These are phyloP conservation scores for Eimeria necatrix DNA, from an alignment of 169 alveolate species.

Conservation along the genomic window DNA sequence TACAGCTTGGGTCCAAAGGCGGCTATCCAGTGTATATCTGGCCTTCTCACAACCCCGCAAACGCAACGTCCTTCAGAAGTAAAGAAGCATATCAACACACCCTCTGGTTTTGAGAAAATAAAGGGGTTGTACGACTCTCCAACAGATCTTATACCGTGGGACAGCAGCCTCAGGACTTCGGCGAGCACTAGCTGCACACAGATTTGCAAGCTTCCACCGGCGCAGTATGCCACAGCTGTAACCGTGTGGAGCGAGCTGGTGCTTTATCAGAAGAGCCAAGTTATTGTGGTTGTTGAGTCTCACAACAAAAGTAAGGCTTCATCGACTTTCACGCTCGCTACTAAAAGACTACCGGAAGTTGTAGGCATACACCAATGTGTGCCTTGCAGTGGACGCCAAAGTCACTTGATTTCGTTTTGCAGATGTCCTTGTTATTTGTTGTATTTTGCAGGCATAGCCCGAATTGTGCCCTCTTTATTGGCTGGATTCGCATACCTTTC, in stretches of 20 bases:
- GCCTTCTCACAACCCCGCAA: background rate
- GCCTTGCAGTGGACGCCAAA: background rate
- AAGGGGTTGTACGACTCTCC: constrained; percentile 67
- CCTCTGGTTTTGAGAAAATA: constrained; percentile 21
- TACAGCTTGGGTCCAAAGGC: constrained; percentile 62
- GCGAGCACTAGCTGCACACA: constrained; percentile 64
- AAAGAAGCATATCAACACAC: background rate
- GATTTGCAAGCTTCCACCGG: constrained; percentile 53
- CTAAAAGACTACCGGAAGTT: no score
- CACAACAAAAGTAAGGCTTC: background rate
- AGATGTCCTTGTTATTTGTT: background rate
- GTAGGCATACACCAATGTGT: no score
- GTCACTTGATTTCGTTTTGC: background rate
- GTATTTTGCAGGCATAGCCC: constrained; percentile 11
- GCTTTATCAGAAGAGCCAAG: constrained; percentile 61
- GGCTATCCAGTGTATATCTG: background rate
- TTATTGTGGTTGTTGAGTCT: background rate
- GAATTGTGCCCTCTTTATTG: constrained; percentile 39
- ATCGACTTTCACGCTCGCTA: background rate
- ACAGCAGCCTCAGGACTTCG: constrained; percentile 41
- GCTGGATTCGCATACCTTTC: constrained; percentile 1
- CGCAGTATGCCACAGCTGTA: constrained; percentile 54
- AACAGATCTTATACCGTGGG: constrained; percentile 37
- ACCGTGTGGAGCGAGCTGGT: constrained; percentile 72
- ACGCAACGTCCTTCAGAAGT: background rate